phyloP scores from a whole-genome alignment of 2,329 filamentous ascomycete species.

The Colletotrichum zoysiae region DNA sequence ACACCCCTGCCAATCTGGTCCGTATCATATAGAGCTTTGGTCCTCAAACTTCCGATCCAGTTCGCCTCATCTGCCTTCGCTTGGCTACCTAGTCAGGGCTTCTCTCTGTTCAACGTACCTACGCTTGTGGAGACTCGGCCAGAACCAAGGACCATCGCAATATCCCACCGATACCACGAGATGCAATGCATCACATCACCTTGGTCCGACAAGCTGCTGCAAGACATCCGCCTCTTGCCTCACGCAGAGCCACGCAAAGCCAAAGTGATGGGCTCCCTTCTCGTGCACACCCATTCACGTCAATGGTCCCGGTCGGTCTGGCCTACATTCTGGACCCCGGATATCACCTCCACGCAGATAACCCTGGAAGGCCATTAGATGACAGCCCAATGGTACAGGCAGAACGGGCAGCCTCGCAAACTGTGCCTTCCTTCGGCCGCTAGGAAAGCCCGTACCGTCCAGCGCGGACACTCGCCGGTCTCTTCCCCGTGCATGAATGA shows the following conservation, averaged over 20 bases:
- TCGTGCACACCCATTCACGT: constrained; percentile 32
- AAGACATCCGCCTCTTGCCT: constrained; percentile 12
- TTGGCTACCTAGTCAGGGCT: background rate
- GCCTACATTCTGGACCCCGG: constrained; percentile 27
- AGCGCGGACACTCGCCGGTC: constrained; percentile 34
- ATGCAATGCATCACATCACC: constrained; percentile 26
- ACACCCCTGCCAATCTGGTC: constrained; percentile 25
- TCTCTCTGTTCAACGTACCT: constrained; percentile 14
- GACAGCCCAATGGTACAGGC: constrained; percentile 26
- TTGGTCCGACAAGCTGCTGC: constrained; percentile 12
- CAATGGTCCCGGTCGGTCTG: constrained; percentile 21
- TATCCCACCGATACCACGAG: constrained; percentile 20
- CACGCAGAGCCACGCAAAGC: background rate
- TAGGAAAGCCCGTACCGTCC: constrained; percentile 27
- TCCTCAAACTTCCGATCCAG: constrained; percentile 6
- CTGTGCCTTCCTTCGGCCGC: constrained; percentile 27
- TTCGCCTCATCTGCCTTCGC: background rate
- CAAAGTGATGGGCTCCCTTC: constrained; percentile 17
- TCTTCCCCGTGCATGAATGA: constrained; percentile 39
- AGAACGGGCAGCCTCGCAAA: constrained; percentile 27
- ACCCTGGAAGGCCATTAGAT: constrained; percentile 27
- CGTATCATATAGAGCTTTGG: constrained; percentile 35
- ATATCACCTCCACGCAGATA: constrained; percentile 26
- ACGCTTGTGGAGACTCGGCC: constrained; percentile 20
- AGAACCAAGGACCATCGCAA: constrained; percentile 27